These are phyloP conservation scores for Dendrobium chrysotoxum DNA, from an alignment of 106 monocot species.

Conservation along the genomic window DNA sequence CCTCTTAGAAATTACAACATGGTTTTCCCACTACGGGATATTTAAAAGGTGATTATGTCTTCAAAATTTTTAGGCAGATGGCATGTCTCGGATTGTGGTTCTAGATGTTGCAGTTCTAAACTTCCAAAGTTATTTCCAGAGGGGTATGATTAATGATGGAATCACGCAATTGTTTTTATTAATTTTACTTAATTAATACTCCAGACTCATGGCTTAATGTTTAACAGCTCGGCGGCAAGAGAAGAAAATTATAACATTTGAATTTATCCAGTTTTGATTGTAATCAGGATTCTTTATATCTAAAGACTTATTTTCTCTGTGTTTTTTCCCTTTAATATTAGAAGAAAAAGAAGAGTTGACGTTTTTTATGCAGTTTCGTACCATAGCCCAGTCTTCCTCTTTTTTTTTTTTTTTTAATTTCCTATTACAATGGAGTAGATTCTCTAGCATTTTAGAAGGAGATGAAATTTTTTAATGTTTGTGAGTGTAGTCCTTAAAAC, in stretches of 20 bases:
- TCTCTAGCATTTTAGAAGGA: background rate
- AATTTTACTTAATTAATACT: background rate
- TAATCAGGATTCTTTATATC: background rate
- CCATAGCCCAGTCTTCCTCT: background rate
- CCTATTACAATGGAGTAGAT: background rate
- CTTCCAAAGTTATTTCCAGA: background rate
- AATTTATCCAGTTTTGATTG: background rate
- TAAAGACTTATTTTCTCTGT: background rate
- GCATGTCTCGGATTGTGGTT: background rate
- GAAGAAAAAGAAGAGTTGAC: background rate
- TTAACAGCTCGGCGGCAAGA: background rate
- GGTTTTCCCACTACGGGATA: background rate
- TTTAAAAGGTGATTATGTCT: background rate
- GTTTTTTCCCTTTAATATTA: background rate
- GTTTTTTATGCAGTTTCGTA: background rate
- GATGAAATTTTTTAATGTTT: background rate
- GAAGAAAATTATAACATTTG: background rate
- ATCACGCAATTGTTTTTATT: too few relatives aligned
- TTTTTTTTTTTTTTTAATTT: background rate
- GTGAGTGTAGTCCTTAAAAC: background rate
- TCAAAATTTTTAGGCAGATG: background rate
- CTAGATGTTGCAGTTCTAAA: background rate
- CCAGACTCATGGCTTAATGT: background rate
- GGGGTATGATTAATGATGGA: too few relatives aligned
- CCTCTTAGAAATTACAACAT: too few relatives aligned